Evolutionary conservation across 768 basidiomycete species (phyloP).

Genomic region (Mycena haematopus): DNA sequence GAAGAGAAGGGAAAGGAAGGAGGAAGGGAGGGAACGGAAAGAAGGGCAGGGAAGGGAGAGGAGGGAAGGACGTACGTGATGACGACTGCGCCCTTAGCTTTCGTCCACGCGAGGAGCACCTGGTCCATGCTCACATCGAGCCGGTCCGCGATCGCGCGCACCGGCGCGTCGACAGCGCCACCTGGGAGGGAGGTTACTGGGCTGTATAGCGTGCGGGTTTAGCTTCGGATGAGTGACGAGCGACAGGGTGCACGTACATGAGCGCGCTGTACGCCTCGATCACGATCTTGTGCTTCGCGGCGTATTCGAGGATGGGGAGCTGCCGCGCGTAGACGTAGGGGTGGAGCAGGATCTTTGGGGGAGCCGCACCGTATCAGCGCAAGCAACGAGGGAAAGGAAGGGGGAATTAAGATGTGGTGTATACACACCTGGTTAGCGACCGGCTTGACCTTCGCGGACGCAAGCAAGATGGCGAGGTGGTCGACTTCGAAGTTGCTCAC

Average conservation of each 20-base stretch:
- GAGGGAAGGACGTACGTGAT: constrained; percentile 54
- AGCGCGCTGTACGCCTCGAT: constrained; percentile 65
- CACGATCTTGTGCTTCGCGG: constrained; percentile 55
- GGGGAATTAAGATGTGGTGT: too few relatives aligned
- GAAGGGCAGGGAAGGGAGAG: too few relatives aligned
- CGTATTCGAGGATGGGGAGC: constrained; percentile 55
- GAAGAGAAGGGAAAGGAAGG: too few relatives aligned
- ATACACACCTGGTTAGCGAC: constrained; percentile 68
- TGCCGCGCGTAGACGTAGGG: constrained; percentile 63
- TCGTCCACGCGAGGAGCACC: constrained; percentile 73
- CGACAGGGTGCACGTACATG: constrained; percentile 40
- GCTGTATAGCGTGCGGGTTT: constrained; percentile 35
- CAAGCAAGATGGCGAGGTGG: constrained; percentile 59
- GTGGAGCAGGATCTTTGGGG: constrained; percentile 53
- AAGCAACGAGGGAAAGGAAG: too few relatives aligned
- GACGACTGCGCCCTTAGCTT: constrained; percentile 67
- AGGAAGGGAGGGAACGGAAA: too few relatives aligned
- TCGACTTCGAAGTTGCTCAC: constrained; percentile 70
- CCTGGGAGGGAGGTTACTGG: constrained; percentile 65
- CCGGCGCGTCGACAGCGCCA: constrained; percentile 67
- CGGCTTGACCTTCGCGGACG: constrained; percentile 60
- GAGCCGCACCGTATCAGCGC: too few relatives aligned
- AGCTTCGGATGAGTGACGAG: background rate
- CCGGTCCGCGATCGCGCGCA: constrained; percentile 59
- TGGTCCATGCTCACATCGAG: constrained; percentile 66